phyloP scores from a whole-genome alignment of 2,329 filamentous ascomycete species.

The Verticillium nonalfalfae region DNA sequence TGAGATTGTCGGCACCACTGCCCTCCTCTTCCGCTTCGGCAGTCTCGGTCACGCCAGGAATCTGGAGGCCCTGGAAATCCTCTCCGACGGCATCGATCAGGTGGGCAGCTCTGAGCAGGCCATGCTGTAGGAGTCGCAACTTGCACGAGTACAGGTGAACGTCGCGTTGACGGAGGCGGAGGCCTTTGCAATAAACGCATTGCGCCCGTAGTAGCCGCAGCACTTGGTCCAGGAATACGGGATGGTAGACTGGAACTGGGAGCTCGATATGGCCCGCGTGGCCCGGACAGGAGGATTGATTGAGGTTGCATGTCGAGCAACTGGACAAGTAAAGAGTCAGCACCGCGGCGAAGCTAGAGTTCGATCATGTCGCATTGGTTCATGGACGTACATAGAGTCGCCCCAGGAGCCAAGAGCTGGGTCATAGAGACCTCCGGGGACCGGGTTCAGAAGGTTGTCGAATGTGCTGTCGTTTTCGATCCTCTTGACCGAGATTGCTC shows the following conservation, averaged over 20 bases:
- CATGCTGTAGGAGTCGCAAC: constrained; percentile 77
- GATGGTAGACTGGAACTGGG: constrained; percentile 88
- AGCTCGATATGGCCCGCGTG: constrained; percentile 95
- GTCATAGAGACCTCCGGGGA: constrained; percentile 89
- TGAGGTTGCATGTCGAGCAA: constrained; percentile 88
- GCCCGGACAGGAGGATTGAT: constrained; percentile 76
- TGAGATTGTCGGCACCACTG: constrained; percentile 44
- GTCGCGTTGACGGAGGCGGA: constrained; percentile 71
- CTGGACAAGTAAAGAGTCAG: constrained; percentile 33
- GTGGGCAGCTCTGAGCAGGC: constrained; percentile 65
- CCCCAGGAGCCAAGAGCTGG: constrained; percentile 85
- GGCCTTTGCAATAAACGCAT: constrained; percentile 84
- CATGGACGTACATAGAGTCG: constrained; percentile 62
- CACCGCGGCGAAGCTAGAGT: not conserved
- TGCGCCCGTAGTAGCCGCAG: constrained; percentile 78
- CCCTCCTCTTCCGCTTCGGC: constrained; percentile 63
- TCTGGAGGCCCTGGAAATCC: constrained; percentile 35
- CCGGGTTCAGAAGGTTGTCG: constrained; percentile 81
- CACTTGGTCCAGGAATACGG: constrained; percentile 92
- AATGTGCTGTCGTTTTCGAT: constrained; percentile 95
- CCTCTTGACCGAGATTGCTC: constrained; percentile 82
- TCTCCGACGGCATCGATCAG: constrained; percentile 48
- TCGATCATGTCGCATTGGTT: constrained; percentile 8
- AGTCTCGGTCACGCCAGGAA: constrained; percentile 35
- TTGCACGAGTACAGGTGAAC: constrained; percentile 79